phyloP scores from a whole-genome alignment of 257 asterid species.

The Coffea eugenioides region DNA sequence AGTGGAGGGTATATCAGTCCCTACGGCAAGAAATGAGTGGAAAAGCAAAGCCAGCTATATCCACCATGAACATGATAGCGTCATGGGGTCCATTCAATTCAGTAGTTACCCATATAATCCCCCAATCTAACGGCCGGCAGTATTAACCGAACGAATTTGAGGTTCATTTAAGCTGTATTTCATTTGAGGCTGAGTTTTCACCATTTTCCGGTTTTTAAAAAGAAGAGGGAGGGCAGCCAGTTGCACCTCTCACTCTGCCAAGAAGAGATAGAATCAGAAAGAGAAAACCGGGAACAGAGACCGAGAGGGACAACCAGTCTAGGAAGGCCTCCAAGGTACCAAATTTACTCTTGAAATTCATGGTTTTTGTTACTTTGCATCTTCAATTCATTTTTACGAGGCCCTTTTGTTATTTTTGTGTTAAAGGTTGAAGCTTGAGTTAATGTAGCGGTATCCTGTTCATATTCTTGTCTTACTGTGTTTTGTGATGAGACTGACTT shows the following conservation, averaged over 20 bases:
- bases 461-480: background rate
- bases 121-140: constrained; percentile 40
- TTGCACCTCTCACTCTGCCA: constrained; percentile 12
- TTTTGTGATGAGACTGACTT: background rate
- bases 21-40: background rate
- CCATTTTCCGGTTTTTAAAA: constrained; percentile 39
- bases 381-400: background rate
- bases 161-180: constrained; percentile 40
- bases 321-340: constrained; percentile 19
- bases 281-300: no score
- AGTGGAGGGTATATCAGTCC: constrained; percentile 41
- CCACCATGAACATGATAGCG: constrained; percentile 41
- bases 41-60: constrained; percentile 45
- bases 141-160: constrained; percentile 32
- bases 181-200: constrained; percentile 28
- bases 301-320: background rate
- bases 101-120: background rate
- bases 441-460: background rate
- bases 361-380: background rate
- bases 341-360: background rate
- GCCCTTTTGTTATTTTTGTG: background rate
- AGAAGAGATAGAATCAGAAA: background rate
- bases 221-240: constrained; percentile 29
- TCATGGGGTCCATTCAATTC: constrained; percentile 46
- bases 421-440: background rate